Percentiles rank a stretch among this genome's conserved stretches.
These are phyloP conservation scores for Mentha longifolia DNA, from an alignment of 257 asterid species.

Conservation along the genomic window DNA sequence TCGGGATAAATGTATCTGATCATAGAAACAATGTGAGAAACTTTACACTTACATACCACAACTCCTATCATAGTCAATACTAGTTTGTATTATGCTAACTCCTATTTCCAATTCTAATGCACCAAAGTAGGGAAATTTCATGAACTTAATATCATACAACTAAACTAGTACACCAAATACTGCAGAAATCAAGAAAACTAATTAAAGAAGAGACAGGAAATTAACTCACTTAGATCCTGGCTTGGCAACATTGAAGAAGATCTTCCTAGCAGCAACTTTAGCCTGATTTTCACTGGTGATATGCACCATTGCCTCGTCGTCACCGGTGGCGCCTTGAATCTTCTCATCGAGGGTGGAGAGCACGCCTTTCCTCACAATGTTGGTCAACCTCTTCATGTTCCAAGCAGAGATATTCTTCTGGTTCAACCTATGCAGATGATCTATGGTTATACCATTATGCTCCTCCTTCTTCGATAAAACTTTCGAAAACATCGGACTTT, in stretches of 20 bases:
- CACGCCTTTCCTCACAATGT: conserved; percentile 65
- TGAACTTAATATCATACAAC: background rate
- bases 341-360: conserved; percentile 79
- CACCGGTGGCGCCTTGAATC: conserved; percentile 51
- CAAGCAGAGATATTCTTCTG: conserved; percentile 87
- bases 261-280: conserved; percentile 80
- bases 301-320: conserved; percentile 69
- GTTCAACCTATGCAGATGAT: conserved; percentile 77
- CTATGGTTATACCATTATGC: conserved; percentile 61
- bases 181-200: background rate
- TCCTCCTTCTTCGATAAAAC: conserved; percentile 57
- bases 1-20: conserved; percentile 62
- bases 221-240: conserved; percentile 66
- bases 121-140: background rate
- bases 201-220: background rate
- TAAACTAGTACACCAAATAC: background rate
- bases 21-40: conserved; percentile 23
- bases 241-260: conserved; percentile 75
- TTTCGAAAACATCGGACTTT: conserved; percentile 55
- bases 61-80: background rate
- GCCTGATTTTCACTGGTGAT: conserved; percentile 81
- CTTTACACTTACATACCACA: background rate
- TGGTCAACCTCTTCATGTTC: conserved; percentile 91
- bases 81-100: background rate
- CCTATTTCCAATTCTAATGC: background rate